Base-by-base conservation (phyloP, 495 filamentous ascomycete species). In the Neurospora sp. region DNA sequence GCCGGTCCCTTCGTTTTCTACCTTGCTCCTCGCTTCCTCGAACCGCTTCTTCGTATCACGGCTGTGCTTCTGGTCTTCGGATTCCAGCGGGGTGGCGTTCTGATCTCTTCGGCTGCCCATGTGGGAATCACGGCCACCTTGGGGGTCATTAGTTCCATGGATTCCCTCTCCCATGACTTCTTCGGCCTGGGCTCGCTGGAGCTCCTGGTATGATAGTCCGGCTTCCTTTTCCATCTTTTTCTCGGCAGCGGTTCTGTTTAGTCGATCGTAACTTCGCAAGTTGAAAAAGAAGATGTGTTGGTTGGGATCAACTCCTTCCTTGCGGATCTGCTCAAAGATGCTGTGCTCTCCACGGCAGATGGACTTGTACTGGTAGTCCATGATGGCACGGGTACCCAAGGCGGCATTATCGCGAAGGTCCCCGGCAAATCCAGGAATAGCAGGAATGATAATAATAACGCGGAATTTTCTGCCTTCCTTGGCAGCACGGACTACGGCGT, bases 351-450 rank as follows among this genome's bases (percentile, higher is more conserved):
- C 95, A 15, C 95, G 92, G 77, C 90, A 90, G 73, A 99, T 97
- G 2, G 93, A 96, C 80, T 96, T 98, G 83, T 95, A 99, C 80
- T 98, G 95, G 80, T 98, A 99, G 78, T 97, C 94, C 93, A 99
- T 99, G 78, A 98, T 99, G 4, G 94, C 94, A 72, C 93, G 84
- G 0, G 95, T 98, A 31, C 96, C 95, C 24, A 87, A 87, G 1
- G 96, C 95, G 36, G 91, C 93, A 75, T 91, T 89, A 19, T 92
- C 90, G 40, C 95, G 83, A 13, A 99, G 84, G 80, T 97, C 95
- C 11, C 96, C 95, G 2, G 95, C 94, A 79, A 98, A 98, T 0
- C 96, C 95, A 5, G 95, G 96, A 72, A 98, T 91, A 0, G 93
- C 91, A 8, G 95, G 95, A 39, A 98, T 95, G 4, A 98, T 73